Evolutionary conservation across 202 grass and related monocot species (phyloP), one percentile per base, ranked within the genome.

Genomic region (Digitaria exilis): DNA sequence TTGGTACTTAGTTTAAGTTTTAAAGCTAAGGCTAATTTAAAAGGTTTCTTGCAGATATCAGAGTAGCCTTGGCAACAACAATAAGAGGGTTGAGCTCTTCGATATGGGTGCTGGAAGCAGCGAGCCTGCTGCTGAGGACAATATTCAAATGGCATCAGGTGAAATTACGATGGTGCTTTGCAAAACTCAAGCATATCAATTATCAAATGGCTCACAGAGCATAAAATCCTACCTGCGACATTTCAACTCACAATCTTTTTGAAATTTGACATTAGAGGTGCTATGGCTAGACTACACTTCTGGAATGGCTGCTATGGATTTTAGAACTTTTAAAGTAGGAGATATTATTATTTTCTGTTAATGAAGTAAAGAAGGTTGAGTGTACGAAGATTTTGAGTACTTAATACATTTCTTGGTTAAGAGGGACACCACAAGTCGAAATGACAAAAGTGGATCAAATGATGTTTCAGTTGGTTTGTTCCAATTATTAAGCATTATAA

Each of bases 61-160:
- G 87, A 98, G 87, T 90, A 98, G 74, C 87, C 92, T 98, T 30
- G 90, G 90, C 87, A 98, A 95, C 68, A 89, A 82, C 79, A 89
- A 89, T 78, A 98, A 95, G 92, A 84, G 89, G 87, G 90, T 98
- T 73, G 92, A 95, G 61, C 89, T 98, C 28, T 95, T 98, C 75
- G 96, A 98, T 75, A 86, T 90, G 88, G 88, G 88, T 72, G 87
- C 85, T 44, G 90, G 88, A 82, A 85, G 84, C 74, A 93, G 87
- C 24, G 96, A 95, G 31, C 96, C 90, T 83, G 52, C 84, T 37
- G 65, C 87, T 3, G 90, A 92, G 73, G 90, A 98, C 65, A 87
- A 95, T 88, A 88, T 93, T 59, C 89, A 95, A 86, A 89, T 98
- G 63, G 96, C 96, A 82, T 98, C 96, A 90, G 96, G 96, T 98